Percentiles rank a stretch among this genome's conserved stretches.
These are phyloP conservation scores for Tardiomyces digboiensis DNA, from an alignment of 1,139 yeast species.

Conservation along the genomic window DNA sequence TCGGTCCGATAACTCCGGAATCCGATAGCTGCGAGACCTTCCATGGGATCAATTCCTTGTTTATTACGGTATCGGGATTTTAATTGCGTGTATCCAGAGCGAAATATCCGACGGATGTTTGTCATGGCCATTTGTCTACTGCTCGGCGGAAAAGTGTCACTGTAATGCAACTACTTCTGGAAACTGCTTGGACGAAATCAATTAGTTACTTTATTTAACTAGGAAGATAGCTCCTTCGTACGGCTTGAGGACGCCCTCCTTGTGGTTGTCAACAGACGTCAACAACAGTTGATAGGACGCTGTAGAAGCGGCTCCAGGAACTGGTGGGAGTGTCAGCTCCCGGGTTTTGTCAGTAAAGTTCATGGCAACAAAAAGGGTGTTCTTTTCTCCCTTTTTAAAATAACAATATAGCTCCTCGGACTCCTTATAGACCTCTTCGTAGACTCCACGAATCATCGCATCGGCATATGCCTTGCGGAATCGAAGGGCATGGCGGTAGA, in stretches of 20 bases:
- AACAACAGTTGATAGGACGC: neutral
- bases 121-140: too few species aligned
- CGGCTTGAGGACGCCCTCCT: neutral
- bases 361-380: neutral
- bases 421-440: constrained; percentile 10
- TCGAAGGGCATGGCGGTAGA: constrained; percentile 36
- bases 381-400: neutral
- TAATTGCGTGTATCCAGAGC: too few species aligned
- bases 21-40: too few species aligned
- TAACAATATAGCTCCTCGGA: neutral
- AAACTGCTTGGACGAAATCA: too few species aligned
- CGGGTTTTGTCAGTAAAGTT: neutral
- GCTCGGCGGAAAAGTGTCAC: too few species aligned
- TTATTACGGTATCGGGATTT: too few species aligned
- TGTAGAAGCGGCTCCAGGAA: neutral
- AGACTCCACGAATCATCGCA: constrained; percentile 38
- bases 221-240: neutral
- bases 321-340: neutral
- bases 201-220: too few species aligned
- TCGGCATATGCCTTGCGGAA: constrained; percentile 39
- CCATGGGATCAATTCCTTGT: too few species aligned
- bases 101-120: too few species aligned
- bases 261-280: neutral
- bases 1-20: too few species aligned
- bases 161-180: too few species aligned